These are phyloP conservation scores for Coemansia sp. DNA, from an alignment of 192 early-diverging fungal genomes.

Conservation along the genomic window DNA sequence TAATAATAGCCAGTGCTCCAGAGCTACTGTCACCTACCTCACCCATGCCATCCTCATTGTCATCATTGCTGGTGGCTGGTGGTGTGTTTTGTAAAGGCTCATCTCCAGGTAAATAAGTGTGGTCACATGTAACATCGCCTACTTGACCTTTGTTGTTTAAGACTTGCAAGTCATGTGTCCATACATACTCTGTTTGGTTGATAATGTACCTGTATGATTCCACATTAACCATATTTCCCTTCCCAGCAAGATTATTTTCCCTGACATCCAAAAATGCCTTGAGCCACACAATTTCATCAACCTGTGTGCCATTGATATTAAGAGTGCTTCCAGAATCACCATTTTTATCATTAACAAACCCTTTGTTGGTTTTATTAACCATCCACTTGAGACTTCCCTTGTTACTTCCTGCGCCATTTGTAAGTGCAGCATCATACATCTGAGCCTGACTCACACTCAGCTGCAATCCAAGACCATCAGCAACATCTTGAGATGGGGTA, in stretches of 20 bases:
- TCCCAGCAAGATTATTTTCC: not conserved
- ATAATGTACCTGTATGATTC: slow-evolving; percentile 19
- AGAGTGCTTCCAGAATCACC: slow-evolving; percentile 19
- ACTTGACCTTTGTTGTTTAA: slow-evolving; percentile 3
- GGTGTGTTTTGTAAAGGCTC: not conserved
- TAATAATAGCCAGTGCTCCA: too few relatives aligned
- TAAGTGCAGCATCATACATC: slow-evolving; percentile 56
- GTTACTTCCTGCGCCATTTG: slow-evolving; percentile 30
- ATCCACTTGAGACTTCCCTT: slow-evolving; percentile 26
- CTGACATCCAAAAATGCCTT: slow-evolving; percentile 27
- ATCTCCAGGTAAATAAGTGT: not conserved
- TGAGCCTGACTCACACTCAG: slow-evolving; percentile 37
- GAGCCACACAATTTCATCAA: slow-evolving; percentile 44
- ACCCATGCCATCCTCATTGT: too few relatives aligned
- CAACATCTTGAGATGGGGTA: slow-evolving; percentile 6
- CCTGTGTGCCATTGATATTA: slow-evolving; percentile 16
- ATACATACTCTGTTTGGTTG: not conserved
- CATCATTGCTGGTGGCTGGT: too few relatives aligned
- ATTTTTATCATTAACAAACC: slow-evolving; percentile 13
- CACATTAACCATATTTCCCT: slow-evolving; percentile 11
- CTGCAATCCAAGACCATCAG: slow-evolving; percentile 32
- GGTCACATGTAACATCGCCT: slow-evolving; percentile 12
- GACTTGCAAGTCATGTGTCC: slow-evolving; percentile 5
- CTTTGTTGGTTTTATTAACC: slow-evolving; percentile 14
- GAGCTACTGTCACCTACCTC: too few relatives aligned